phyloP scores from a whole-genome alignment of 257 asterid species.

The Ajuga chamaepitys region DNA sequence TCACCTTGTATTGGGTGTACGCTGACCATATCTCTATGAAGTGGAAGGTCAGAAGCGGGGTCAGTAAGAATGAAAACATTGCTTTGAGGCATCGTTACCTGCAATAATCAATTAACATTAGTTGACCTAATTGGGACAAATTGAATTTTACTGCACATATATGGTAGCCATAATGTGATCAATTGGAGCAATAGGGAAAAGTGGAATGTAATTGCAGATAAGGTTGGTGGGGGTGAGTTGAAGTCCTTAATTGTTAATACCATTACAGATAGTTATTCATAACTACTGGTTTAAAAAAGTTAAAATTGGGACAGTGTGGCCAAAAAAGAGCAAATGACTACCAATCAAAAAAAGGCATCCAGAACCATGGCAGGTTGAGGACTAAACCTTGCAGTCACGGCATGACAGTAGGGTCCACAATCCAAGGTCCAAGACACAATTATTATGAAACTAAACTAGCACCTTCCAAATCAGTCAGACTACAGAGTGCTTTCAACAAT shows the following conservation, averaged over 20 bases:
- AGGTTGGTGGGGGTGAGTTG: not conserved
- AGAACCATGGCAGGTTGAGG: not conserved
- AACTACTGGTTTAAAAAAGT: not conserved
- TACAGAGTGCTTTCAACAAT: not conserved
- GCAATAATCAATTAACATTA: conserved; percentile 18
- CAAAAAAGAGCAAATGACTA: conserved; percentile 5
- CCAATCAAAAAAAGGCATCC: not conserved
- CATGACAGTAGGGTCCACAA: too few relatives aligned
- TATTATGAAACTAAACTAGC: not conserved
- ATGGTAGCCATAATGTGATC: not conserved
- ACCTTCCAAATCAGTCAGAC: not conserved
- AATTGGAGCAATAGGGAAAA: not conserved
- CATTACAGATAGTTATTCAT: not conserved
- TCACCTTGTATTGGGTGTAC: conserved; percentile 90
- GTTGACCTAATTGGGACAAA: conserved; percentile 1
- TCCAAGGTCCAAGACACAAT: not conserved
- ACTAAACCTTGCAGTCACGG: not conserved
- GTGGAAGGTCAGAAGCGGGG: conserved; percentile 59
- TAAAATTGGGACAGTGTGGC: not conserved
- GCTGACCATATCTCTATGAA: conserved; percentile 55
- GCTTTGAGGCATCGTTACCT: conserved; percentile 79
- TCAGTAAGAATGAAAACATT: conserved; percentile 68
- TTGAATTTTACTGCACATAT: not conserved
- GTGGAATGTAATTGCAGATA: not conserved
- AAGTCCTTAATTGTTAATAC: not conserved